Evolutionary conservation across 495 filamentous ascomycete genomes (phyloP), one percentile per base, ranked within the genome.

Genomic region (Rhizodiscina lignyota): DNA sequence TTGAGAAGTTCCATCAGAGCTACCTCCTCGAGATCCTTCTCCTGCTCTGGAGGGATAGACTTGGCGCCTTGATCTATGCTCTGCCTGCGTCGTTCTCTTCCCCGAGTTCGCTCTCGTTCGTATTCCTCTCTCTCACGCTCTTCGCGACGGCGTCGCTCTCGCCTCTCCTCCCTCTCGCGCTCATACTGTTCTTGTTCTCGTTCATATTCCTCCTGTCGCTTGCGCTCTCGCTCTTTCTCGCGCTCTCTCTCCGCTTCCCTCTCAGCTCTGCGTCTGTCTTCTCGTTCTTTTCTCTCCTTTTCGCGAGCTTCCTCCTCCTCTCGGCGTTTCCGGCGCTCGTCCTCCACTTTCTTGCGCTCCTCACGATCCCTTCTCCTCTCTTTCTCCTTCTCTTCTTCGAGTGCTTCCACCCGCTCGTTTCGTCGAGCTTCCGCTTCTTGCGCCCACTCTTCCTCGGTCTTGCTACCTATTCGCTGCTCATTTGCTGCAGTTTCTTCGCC

Each of bases 381-480:
- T 44, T 72, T 70, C 38, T 68, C 66, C 37, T 71, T 58, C 26
- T 76, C 67, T 41, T 79, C 74, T 33, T 72, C 70, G 45, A 72
- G 70, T 15, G 71, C 57, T 21, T 64, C 71, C 17, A 77, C 77
- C 31, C 78, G 69, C 43, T 74, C 70, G 8, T 68, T 67, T 2
- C 70, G 61, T 38, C 73, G 70, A n/a, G 54, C 61, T n/a, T 70
- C 72, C 1, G 81, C 72, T 40, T 83, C 72, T 23, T 62, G 61
- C 11, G 74, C 79, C 47, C 87, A 93, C 35, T 85, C 78, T 30
- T 76, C 77, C 43, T 92, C 84, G 4, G 77, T 83, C 52, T 83
- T 92, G 41, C 69, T 68, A 2, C 85, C 85, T 18, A 68, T 64
- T 18, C 56, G 43, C 38, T 74, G 59, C 49, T 94, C 85, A 39